Conservation (phyloP, 306 rosid species). For the Prunus mume region DNA sequence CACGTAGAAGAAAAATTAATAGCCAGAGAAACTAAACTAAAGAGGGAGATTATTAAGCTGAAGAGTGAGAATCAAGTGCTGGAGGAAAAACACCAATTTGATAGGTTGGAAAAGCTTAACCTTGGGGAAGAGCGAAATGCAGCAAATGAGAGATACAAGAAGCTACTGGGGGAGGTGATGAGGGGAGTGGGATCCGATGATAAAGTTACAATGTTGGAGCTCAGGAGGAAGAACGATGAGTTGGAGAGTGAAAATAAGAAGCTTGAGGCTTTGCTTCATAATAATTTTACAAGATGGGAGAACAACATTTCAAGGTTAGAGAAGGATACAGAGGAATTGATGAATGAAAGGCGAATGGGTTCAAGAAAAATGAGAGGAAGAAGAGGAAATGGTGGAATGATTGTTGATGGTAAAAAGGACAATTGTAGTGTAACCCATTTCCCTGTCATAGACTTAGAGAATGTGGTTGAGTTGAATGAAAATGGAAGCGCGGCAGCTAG, state of each 20-base stretch:
- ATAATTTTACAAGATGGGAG: not conserved
- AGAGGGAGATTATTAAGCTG: constrained; percentile 14
- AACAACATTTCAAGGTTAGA: not conserved
- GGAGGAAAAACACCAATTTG: not conserved
- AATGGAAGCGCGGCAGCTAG: not conserved
- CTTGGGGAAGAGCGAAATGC: not conserved
- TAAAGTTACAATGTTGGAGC: not conserved
- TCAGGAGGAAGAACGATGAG: not conserved
- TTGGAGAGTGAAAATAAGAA: constrained; percentile 6
- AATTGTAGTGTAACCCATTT: not conserved
- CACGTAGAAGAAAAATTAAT: constrained; percentile 23
- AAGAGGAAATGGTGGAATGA: not conserved
- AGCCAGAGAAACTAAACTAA: constrained; percentile 12
- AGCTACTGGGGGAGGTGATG: constrained; percentile 17
- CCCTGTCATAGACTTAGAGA: not conserved
- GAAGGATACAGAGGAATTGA: not conserved
- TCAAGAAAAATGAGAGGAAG: not conserved
- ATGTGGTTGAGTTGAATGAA: not conserved
- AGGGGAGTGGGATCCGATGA: not conserved
- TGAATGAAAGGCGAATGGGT: not conserved
- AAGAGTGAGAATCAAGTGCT: not conserved
- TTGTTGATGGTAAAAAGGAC: not conserved
- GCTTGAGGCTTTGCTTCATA: constrained; percentile 7
- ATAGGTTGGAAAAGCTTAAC: constrained; percentile 3
- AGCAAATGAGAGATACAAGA: constrained; percentile 9